Evolutionary conservation across 148 eudicot genomes (phyloP).

Genomic region (Rhododendron mucronatum): DNA sequence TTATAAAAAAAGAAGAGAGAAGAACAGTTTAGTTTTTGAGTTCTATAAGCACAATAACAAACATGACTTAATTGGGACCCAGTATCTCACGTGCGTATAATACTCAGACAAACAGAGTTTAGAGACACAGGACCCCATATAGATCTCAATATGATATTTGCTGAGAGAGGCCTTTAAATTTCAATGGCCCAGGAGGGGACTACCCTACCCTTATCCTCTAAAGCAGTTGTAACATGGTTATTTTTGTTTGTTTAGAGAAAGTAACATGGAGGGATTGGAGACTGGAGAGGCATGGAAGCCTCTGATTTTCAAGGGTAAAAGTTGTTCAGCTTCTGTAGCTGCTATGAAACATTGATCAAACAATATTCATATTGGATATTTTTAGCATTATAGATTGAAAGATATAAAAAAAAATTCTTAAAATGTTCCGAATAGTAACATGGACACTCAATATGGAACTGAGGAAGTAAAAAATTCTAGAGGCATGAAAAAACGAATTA

Average conservation of each 20-base stretch:
- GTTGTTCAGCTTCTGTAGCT: too few species aligned
- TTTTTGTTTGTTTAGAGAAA: background rate
- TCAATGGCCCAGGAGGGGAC: background rate
- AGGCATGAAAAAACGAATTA: too few species aligned
- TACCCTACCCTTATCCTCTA: background rate
- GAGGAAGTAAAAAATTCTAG: too few species aligned
- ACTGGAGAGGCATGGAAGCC: background rate
- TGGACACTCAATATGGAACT: too few species aligned
- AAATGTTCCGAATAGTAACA: too few species aligned
- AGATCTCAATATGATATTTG: background rate
- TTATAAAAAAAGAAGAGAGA: background rate
- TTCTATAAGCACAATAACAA: background rate
- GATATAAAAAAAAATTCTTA: too few species aligned
- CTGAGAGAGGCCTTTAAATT: background rate
- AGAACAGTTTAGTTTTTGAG: background rate
- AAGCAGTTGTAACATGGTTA: background rate
- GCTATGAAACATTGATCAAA: too few species aligned
- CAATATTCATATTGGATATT: too few species aligned
- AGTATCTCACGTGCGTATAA: background rate
- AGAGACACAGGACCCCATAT: background rate
- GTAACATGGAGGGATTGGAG: background rate
- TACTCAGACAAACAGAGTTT: background rate
- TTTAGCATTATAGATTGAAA: too few species aligned
- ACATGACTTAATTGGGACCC: background rate
- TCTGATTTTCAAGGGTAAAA: background rate